Evolutionary conservation across 257 asterid species (phyloP).

Genomic region (Solanum lycopersicoides): DNA sequence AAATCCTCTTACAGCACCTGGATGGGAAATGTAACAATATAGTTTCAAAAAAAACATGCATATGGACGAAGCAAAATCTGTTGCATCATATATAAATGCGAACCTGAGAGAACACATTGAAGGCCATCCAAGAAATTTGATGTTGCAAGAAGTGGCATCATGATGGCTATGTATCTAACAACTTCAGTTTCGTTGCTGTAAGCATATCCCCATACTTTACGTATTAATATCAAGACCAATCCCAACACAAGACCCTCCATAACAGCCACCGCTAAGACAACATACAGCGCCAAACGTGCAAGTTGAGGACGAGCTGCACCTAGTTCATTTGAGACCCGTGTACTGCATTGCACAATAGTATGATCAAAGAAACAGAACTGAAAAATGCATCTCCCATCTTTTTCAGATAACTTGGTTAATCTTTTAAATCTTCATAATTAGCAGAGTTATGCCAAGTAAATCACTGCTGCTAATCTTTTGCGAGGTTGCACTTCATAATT

Average conservation of each 20-base stretch:
- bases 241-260: constrained; percentile 44
- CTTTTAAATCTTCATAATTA: background rate
- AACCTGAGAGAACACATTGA: constrained; percentile 83
- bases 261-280: constrained; percentile 40
- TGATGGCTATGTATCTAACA: constrained; percentile 41
- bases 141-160: constrained; percentile 74
- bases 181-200: constrained; percentile 63
- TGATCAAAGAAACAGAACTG: background rate
- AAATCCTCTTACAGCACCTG: constrained; percentile 71
- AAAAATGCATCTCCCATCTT: background rate
- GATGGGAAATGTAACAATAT: background rate
- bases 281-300: constrained; percentile 50
- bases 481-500: background rate
- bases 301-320: constrained; percentile 62
- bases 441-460: background rate
- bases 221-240: constrained; percentile 27
- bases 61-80: background rate
- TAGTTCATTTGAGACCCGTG: constrained; percentile 76
- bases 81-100: background rate
- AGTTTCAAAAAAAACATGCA: background rate
- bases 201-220: constrained; percentile 62
- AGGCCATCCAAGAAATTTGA: constrained; percentile 71
- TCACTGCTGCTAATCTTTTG: background rate
- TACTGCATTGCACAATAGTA: constrained; percentile 24
- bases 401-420: background rate